Conservation (phyloP, 2,329 filamentous ascomycete species). For the Aureobasidium sp. region DNA sequence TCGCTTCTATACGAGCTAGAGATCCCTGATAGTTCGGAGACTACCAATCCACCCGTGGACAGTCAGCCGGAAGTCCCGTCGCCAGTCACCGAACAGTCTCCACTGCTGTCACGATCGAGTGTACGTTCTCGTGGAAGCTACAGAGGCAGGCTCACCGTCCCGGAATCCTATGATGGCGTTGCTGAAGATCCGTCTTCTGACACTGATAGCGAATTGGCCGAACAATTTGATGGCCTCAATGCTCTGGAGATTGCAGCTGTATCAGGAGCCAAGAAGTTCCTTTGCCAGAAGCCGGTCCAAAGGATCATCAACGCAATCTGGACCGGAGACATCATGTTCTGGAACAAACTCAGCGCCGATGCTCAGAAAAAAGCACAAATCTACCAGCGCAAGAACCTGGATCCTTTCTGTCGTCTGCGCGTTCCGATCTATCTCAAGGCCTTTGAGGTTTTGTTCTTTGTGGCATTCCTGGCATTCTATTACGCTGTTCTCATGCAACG, state of each 20-base stretch:
- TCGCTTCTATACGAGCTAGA: constrained; percentile 67
- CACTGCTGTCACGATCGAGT: neutral
- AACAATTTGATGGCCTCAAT: constrained; percentile 69
- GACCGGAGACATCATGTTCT: constrained; percentile 80
- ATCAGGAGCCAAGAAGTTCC: constrained; percentile 72
- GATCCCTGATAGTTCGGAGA: neutral
- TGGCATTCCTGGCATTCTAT: constrained; percentile 67
- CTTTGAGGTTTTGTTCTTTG: constrained; percentile 76
- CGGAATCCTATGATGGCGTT: neutral
- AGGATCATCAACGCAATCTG: constrained; percentile 78
- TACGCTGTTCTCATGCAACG: constrained; percentile 77
- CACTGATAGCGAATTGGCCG: constrained; percentile 46
- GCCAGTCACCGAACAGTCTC: neutral
- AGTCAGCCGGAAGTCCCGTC: neutral
- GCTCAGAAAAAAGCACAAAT: constrained; percentile 67
- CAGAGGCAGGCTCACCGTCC: neutral
- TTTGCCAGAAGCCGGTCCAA: constrained; percentile 72
- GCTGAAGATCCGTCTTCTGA: neutral
- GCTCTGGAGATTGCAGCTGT: constrained; percentile 80
- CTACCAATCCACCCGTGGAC: neutral
- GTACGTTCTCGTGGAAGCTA: constrained; percentile 6
- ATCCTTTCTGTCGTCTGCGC: constrained; percentile 65
- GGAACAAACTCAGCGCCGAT: constrained; percentile 66
- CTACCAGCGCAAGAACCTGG: constrained; percentile 58
- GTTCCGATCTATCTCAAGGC: constrained; percentile 79